Percentiles rank a stretch among this genome's conserved stretches.
Evolutionary conservation across 768 basidiomycete species (phyloP).

Genomic region (Panaeolus papilionaceus): DNA sequence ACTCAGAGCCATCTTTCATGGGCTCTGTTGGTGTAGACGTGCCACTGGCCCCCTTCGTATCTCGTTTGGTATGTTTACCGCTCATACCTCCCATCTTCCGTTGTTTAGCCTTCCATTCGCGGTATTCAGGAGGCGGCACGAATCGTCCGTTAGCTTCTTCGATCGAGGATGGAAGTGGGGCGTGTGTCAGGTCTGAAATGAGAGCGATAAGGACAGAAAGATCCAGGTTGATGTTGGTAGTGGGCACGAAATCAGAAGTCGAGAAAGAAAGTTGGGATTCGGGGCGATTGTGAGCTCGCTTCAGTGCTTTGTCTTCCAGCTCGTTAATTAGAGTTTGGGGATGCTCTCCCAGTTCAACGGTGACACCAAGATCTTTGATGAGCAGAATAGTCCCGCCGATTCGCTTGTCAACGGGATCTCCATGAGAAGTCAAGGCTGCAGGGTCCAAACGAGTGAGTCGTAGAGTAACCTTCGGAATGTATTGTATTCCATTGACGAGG

Average conservation of each 20-base stretch:
- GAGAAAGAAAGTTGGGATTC: conserved; percentile 17
- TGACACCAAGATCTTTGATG: conserved; percentile 67
- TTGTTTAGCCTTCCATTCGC: conserved; percentile 62
- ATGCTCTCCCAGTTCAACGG: conserved; percentile 71
- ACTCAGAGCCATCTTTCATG: background rate
- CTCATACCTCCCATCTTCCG: conserved; percentile 24
- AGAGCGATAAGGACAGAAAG: conserved; percentile 86
- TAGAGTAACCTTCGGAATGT: conserved; percentile 57
- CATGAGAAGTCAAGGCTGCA: conserved; percentile 33
- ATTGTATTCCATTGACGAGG: conserved; percentile 40
- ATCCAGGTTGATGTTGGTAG: conserved; percentile 76
- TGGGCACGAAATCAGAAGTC: conserved; percentile 48
- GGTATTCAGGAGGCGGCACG: conserved; percentile 59
- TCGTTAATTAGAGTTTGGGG: conserved; percentile 21
- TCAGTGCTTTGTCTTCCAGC: background rate
- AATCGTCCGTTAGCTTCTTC: conserved; percentile 72
- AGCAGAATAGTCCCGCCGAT: conserved; percentile 63
- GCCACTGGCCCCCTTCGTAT: conserved; percentile 2
- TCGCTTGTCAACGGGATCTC: conserved; percentile 51
- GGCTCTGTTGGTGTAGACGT: background rate
- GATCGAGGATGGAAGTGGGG: conserved; percentile 59
- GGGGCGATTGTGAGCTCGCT: conserved; percentile 13
- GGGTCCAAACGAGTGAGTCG: conserved; percentile 76
- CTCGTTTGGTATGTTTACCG: conserved; percentile 18
- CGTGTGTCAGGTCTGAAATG: conserved; percentile 82